Evolutionary conservation across 257 asterid species (phyloP), one percentile per base, ranked within the genome.

Genomic region (Jacaranda copaia): DNA sequence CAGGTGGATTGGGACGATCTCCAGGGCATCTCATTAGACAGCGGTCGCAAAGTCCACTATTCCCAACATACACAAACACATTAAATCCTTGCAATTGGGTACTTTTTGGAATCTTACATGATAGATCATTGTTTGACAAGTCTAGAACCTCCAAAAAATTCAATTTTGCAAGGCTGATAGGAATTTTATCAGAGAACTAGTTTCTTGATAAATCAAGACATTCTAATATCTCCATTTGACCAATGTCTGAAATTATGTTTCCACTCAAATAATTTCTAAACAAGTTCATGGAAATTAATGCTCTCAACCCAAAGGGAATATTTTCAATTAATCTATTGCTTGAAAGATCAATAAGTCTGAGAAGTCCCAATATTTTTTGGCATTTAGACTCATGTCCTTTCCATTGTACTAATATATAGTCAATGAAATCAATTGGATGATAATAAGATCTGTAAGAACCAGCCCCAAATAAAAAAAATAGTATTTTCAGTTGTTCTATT

Each of bases 321-420:
- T 67, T 46, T 9, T 85, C 88, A 0, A 49, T 66, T 9, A 82
- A 59, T n/a, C 36, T 32, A 5, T 85, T 82, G 76, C 73, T 68
- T 0, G 91, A 84, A 16, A 87, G 80, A 76, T 80, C 91, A 1
- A 82, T 36, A 3, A 57, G 80, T 53, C 68, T 87, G 7, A 84
- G 78, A 53, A 70, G 76, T 45, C 49, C 10, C 10, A 83, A 15
- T 18, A 45, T 57, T 36, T 16, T 74, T 5, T 45, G 20, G 64
- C 79, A 79, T 40, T 60, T 81, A 0, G 5, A 2, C 20, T 69
- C 78, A 5, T 43, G 58, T 0, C 80, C 62, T 46, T 81, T 83
- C 86, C 89, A 83, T 16, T 77, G 81, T 57, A 85, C 36, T 6
- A 71, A 6, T 5, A 66, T 42, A 8, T 64, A 62, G 25, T 76